phyloP scores from a whole-genome alignment of 148 eudicot genomes.

The Simmondsia chinensis region DNA sequence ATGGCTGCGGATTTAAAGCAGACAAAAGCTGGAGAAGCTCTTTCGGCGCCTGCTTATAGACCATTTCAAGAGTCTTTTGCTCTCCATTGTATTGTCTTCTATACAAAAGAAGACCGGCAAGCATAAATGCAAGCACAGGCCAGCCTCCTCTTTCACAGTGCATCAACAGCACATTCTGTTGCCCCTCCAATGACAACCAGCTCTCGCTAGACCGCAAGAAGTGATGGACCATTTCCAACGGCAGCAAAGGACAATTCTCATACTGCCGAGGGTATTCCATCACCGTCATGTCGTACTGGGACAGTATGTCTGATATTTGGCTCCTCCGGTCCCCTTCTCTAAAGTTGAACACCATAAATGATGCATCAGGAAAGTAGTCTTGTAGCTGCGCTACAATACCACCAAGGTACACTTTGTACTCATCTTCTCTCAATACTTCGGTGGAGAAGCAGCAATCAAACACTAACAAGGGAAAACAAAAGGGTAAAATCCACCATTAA shows the following conservation, averaged over 20 bases:
- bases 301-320: constrained; percentile 59
- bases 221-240: constrained; percentile 69
- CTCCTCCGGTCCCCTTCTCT: constrained; percentile 64
- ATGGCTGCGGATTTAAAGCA: constrained; percentile 60
- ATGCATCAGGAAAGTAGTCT: constrained; percentile 57
- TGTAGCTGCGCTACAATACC: constrained; percentile 65
- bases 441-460: constrained; percentile 84
- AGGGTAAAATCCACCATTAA: neutral
- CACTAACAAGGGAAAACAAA: constrained; percentile 23
- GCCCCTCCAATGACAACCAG: constrained; percentile 63
- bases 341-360: constrained; percentile 81
- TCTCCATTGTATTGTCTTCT: constrained; percentile 59
- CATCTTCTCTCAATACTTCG: constrained; percentile 54
- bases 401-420: constrained; percentile 54
- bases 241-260: constrained; percentile 63
- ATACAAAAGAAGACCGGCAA: constrained; percentile 67
- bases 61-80: constrained; percentile 73
- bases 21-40: constrained; percentile 58
- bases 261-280: constrained; percentile 76
- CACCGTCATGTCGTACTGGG: constrained; percentile 74
- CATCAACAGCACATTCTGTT: constrained; percentile 69
- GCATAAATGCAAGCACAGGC: constrained; percentile 85
- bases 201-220: constrained; percentile 70
- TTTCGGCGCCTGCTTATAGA: constrained; percentile 68
- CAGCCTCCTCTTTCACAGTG: constrained; percentile 83